Base-by-base conservation (phyloP, 805 yeast species). In the Yarrowia bubula region DNA sequence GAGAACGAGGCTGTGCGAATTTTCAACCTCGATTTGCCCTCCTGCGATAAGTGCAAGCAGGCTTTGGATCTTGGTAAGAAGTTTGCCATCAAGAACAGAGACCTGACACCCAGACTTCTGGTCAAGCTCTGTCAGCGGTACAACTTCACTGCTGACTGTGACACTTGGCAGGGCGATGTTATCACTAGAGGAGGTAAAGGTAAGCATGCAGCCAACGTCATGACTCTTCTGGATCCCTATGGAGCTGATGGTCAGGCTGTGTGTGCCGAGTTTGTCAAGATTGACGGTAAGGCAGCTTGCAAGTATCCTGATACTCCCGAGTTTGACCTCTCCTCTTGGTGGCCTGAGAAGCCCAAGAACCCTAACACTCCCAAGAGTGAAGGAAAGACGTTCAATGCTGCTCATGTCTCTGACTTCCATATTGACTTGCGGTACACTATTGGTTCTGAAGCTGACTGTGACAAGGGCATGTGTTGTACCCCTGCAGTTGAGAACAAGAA, bases 391-490 rank as follows among this genome's bases (percentile, higher is more conserved):
- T 83, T 86, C 73, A 83, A 85, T 67, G 90, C 86, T 6, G 76
- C 87, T 67, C 92, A 87, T 69, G 70, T 87, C 32, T 81, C 87
- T 18, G 91, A 87, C 71, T 83, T 86, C 74, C 91, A 87, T 73
- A 74, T 85, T 55, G 84, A 86, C 71, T 73, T 82, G 65, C 82
- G 73, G 65, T 80, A 74, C 74, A 79, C 75, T 67, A 81, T 73
- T 66, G 82, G 77, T 71, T 84, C 74, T 70, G 81, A 74, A 66
- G 81, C 74, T 65, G 74, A 77, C 47, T 76, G 75, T 65, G 76
- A 80, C 69, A 78, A 78, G 66, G 80, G 84, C 58, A 79, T 86
- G 81, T 87, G 92, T 72, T 87, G 92, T 73, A 79, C 85, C 8
- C 18, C 14, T 44, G 33, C n/a, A n/a, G 31, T 22, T 22, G 33